Percentiles rank a stretch among this genome's conserved stretches.
phyloP scores from a whole-genome alignment of 2,329 filamentous ascomycete species.

The Monosporascus sp. region DNA sequence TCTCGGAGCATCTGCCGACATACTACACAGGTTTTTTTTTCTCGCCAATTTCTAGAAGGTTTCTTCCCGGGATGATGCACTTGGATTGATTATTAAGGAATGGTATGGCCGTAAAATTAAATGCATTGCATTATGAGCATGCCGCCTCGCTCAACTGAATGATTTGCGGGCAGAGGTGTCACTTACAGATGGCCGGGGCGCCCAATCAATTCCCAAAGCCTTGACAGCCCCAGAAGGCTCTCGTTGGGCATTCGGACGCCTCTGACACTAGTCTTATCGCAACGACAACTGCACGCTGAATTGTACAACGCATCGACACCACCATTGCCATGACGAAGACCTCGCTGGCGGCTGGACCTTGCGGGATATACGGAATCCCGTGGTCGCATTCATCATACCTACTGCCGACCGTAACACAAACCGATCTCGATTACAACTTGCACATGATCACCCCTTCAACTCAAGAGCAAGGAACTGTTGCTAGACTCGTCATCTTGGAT shows the following conservation, averaged over 20 bases:
- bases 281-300: slow-evolving; percentile 14
- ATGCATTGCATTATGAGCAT: slow-evolving; percentile 10
- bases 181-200: slow-evolving; percentile 16
- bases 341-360: slow-evolving; percentile 18
- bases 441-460: slow-evolving; percentile 6
- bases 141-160: slow-evolving; percentile 19
- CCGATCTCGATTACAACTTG: slow-evolving; percentile 17
- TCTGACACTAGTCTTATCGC: slow-evolving; percentile 35
- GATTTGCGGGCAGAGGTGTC: slow-evolving; percentile 21
- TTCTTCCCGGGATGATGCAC: slow-evolving; percentile 6
- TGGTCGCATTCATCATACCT: slow-evolving; percentile 14
- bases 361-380: slow-evolving; percentile 17
- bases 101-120: not conserved
- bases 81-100: slow-evolving; percentile 5
- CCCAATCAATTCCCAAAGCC: slow-evolving; percentile 24
- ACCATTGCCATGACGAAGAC: slow-evolving; percentile 20
- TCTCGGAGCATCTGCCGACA: slow-evolving; percentile 17
- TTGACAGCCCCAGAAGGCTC: slow-evolving; percentile 30
- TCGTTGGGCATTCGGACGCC: slow-evolving; percentile 46
- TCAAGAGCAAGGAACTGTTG: slow-evolving; percentile 4
- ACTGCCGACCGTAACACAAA: slow-evolving; percentile 13
- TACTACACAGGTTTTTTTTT: slow-evolving; percentile 7
- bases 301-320: slow-evolving; percentile 47
- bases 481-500: slow-evolving; percentile 7
- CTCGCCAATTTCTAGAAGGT: slow-evolving; percentile 1